phyloP scores from a whole-genome alignment of 805 yeast species.

The Cyberlindnera lachancei region DNA sequence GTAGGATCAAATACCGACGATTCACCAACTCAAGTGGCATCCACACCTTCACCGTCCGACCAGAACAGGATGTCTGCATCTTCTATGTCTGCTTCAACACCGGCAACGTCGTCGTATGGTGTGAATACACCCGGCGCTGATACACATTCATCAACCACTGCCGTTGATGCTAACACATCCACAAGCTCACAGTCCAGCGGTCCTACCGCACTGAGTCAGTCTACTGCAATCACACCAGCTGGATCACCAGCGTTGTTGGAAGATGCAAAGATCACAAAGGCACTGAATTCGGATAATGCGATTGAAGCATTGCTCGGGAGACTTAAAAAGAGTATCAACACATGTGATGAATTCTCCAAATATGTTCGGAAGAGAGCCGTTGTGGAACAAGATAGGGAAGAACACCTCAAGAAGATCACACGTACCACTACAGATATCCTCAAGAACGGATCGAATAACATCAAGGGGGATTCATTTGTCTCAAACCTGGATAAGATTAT shows the following conservation, averaged over 20 bases:
- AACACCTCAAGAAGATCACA: slow-evolving; percentile 67
- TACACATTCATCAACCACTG: too few relatives aligned
- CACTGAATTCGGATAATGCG: slow-evolving; percentile 66
- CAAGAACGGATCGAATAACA: slow-evolving; percentile 30
- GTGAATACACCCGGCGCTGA: too few relatives aligned
- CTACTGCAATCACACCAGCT: slow-evolving; percentile 21
- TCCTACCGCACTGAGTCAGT: too few relatives aligned
- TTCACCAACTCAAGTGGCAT: too few relatives aligned
- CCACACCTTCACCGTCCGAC: too few relatives aligned
- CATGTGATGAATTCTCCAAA: slow-evolving; percentile 80
- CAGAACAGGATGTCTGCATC: too few relatives aligned
- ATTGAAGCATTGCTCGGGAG: slow-evolving; percentile 65
- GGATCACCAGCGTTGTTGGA: slow-evolving; percentile 33
- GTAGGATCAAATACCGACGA: too few relatives aligned
- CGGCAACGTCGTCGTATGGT: too few relatives aligned
- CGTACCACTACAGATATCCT: slow-evolving; percentile 43
- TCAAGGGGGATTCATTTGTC: slow-evolving; percentile 61
- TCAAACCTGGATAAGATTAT: slow-evolving; percentile 60
- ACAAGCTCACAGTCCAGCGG: neutral
- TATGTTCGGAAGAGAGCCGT: slow-evolving; percentile 72
- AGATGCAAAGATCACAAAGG: slow-evolving; percentile 41
- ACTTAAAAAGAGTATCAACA: slow-evolving; percentile 69
- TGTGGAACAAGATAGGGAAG: slow-evolving; percentile 71
- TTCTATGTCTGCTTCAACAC: too few relatives aligned
- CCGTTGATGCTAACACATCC: too few relatives aligned